Conservation (phyloP, 257 asterid genomes). For the Nicotiana tomentosiformis region DNA sequence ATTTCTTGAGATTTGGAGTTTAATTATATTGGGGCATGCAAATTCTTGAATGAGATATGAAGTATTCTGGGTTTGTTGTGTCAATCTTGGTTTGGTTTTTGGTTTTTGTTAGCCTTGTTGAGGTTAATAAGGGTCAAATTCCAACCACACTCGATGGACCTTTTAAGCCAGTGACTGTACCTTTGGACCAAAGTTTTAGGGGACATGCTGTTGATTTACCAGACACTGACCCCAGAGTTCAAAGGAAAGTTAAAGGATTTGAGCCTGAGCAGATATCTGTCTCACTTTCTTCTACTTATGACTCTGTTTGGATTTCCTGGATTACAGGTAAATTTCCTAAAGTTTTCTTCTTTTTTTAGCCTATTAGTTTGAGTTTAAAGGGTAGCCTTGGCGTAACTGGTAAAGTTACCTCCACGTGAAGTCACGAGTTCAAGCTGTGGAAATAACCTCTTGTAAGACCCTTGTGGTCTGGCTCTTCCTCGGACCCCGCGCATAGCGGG, state of each 20-base stretch:
- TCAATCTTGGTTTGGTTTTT: constrained; percentile 2
- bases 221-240: constrained; percentile 71
- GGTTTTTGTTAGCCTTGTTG: constrained; percentile 17
- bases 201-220: constrained; percentile 86
- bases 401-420: too few relatives aligned
- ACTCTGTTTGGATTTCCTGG: constrained; percentile 95
- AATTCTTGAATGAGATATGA: constrained; percentile 18
- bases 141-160: constrained; percentile 89
- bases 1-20: neutral
- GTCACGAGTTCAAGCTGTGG: too few relatives aligned
- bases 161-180: constrained; percentile 67
- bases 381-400: too few relatives aligned
- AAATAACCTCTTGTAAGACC: neutral
- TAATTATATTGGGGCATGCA: neutral
- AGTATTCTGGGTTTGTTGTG: constrained; percentile 3
- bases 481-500: too few relatives aligned
- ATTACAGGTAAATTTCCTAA: constrained; percentile 49
- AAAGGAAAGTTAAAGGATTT: constrained; percentile 56
- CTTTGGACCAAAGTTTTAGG: constrained; percentile 62
- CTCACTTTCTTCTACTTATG: constrained; percentile 64
- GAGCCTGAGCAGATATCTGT: constrained; percentile 83
- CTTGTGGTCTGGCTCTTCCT: neutral
- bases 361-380: neutral
- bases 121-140: constrained; percentile 25
- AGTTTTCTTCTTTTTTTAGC: neutral